Evolutionary conservation across 495 filamentous ascomycete species (phyloP).

Genomic region (Chaetomium fimeti): DNA sequence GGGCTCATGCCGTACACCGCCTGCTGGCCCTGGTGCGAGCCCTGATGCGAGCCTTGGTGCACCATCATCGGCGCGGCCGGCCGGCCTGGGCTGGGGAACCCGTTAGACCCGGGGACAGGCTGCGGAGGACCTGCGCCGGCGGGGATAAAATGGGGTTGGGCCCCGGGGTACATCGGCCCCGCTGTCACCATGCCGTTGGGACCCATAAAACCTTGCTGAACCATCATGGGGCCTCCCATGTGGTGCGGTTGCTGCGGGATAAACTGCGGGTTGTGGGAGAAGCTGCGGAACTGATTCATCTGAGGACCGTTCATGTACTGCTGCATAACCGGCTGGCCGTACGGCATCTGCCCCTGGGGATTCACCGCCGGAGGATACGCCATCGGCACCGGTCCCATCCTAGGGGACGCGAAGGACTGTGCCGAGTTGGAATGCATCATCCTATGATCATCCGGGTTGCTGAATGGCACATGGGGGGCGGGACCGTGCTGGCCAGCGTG

Average conservation of each 20-base stretch:
- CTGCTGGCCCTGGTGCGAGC: constrained; percentile 70
- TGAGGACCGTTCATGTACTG: constrained; percentile 65
- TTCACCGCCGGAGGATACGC: constrained; percentile 71
- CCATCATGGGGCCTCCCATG: constrained; percentile 75
- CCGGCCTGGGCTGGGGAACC: constrained; percentile 79
- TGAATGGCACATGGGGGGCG: constrained; percentile 58
- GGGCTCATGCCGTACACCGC: constrained; percentile 65
- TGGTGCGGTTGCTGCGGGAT: constrained; percentile 61
- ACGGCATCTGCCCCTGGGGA: constrained; percentile 64
- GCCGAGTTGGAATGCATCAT: constrained; percentile 81
- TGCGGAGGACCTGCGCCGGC: constrained; percentile 60
- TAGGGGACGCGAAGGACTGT: constrained; percentile 74
- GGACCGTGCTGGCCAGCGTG: constrained; percentile 62
- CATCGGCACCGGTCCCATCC: constrained; percentile 65
- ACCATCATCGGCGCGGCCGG: constrained; percentile 79
- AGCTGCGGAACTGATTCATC: constrained; percentile 52
- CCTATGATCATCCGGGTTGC: constrained; percentile 74
- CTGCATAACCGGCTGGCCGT: constrained; percentile 69
- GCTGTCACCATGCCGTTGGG: constrained; percentile 59
- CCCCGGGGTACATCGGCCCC: constrained; percentile 65
- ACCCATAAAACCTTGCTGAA: constrained; percentile 64
- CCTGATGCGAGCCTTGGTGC: constrained; percentile 66
- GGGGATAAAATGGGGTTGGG: constrained; percentile 61
- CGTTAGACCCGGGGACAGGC: constrained; percentile 60
- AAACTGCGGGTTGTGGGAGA: constrained; percentile 63